These are phyloP conservation scores for Claviceps fusiformis DNA, from an alignment of 2,329 filamentous ascomycete genomes.

Conservation along the genomic window DNA sequence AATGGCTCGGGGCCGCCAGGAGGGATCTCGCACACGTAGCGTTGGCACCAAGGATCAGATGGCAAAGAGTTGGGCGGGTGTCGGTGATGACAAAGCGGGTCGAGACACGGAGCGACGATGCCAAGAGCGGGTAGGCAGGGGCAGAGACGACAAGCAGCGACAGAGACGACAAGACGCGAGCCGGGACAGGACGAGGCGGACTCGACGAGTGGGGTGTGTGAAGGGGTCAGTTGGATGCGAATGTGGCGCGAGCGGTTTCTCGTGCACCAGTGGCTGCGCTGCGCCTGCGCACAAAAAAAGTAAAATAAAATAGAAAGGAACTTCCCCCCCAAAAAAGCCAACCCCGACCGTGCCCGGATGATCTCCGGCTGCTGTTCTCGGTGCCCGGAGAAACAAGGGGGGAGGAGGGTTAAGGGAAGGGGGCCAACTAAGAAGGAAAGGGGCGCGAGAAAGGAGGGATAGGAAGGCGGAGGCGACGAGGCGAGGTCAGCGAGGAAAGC, in stretches of 20 bases:
- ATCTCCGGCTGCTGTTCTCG: background rate
- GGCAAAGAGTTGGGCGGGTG: background rate
- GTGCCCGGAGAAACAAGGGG: background rate
- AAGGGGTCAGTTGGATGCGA: background rate
- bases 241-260: background rate
- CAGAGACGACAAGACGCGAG: background rate
- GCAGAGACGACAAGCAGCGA: background rate
- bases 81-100: constrained; percentile 4
- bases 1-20: background rate
- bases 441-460: background rate
- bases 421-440: background rate
- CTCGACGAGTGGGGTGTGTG: background rate
- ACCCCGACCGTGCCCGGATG: background rate
- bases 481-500: no score
- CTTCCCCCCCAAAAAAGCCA: no score
- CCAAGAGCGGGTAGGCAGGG: background rate
- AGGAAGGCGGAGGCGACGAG: background rate
- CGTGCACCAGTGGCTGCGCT: background rate
- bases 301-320: no score
- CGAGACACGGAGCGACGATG: background rate
- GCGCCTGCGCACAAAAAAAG: background rate
- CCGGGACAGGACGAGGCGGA: background rate
- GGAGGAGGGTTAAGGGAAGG: background rate
- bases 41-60: background rate
- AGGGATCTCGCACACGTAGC: background rate